A percentile compares a stretch with the other conserved stretches of the same genome.
phyloP scores from a whole-genome alignment of 2,329 filamentous ascomycete genomes.

The Trichoderma citrinoviride region DNA sequence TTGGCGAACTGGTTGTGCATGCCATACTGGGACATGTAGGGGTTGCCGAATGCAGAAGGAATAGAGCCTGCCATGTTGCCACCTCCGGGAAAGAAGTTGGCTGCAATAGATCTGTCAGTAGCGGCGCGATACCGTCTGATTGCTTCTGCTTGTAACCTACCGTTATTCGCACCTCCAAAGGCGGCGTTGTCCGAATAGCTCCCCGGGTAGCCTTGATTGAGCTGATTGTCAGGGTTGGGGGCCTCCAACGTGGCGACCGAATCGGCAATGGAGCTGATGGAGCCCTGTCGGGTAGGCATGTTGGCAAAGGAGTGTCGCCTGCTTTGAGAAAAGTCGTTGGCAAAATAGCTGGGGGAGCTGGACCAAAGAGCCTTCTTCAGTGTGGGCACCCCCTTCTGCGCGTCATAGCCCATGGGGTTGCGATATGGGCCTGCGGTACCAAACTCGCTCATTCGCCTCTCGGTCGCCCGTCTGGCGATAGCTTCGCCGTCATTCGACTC shows the following conservation, averaged over 20 bases:
- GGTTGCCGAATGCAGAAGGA: conserved; percentile 34
- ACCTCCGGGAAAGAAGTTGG: conserved; percentile 30
- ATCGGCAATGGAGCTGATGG: conserved; percentile 60
- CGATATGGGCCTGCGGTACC: conserved; percentile 47
- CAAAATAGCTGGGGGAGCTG: conserved; percentile 64
- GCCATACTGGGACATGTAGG: conserved; percentile 49
- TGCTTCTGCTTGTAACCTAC: conserved; percentile 34
- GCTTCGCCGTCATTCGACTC: conserved; percentile 56
- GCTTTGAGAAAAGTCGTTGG: conserved; percentile 66
- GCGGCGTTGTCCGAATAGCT: conserved; percentile 41
- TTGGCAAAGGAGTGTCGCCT: conserved; percentile 78
- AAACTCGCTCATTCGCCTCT: conserved; percentile 58
- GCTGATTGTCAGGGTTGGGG: conserved; percentile 43
- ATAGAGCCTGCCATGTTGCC: conserved; percentile 27
- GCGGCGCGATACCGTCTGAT: conserved; percentile 8
- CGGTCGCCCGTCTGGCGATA: conserved; percentile 46
- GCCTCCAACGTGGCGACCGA: conserved; percentile 47
- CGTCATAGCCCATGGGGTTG: conserved; percentile 53
- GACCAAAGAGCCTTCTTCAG: conserved; percentile 70
- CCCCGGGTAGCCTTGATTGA: conserved; percentile 43
- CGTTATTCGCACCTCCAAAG: conserved; percentile 39
- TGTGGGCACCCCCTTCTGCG: conserved; percentile 57
- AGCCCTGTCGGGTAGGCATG: conserved; percentile 62
- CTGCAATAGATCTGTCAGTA: conserved; percentile 21
- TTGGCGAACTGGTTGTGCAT: conserved; percentile 45